phyloP scores from a whole-genome alignment of 2,329 filamentous ascomycete genomes.

The Amesomyces nigricolor region DNA sequence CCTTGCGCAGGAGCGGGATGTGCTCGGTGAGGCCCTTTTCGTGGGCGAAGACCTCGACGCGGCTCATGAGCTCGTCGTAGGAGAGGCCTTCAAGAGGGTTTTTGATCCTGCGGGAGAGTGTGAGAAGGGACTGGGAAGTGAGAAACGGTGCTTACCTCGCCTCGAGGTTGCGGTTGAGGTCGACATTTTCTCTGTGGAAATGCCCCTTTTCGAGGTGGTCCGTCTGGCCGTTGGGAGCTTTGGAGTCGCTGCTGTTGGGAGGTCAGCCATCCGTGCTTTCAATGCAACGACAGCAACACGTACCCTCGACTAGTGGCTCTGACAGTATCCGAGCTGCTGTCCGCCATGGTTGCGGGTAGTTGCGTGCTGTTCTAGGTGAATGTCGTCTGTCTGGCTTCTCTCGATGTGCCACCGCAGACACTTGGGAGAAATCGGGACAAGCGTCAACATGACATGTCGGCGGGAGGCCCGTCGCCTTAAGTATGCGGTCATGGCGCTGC shows the following conservation, averaged over 20 bases:
- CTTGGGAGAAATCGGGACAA: too few species aligned
- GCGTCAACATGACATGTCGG: too few species aligned
- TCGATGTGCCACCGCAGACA: too few species aligned
- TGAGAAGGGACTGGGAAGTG: not conserved
- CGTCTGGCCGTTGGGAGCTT: slow-evolving; percentile 21
- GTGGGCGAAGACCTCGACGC: slow-evolving; percentile 58
- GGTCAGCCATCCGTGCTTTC: slow-evolving; percentile 1
- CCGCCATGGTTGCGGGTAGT: slow-evolving; percentile 14
- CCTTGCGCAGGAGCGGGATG: slow-evolving; percentile 55
- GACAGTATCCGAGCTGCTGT: slow-evolving; percentile 16
- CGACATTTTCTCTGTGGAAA: slow-evolving; percentile 9
- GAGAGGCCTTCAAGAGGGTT: slow-evolving; percentile 54
- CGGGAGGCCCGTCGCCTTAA: too few species aligned
- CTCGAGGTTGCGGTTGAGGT: slow-evolving; percentile 21
- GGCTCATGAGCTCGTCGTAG: slow-evolving; percentile 41
- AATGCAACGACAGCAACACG: not conserved
- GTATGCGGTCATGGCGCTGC: too few species aligned
- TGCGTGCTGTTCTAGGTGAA: not conserved
- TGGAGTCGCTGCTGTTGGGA: slow-evolving; percentile 21
- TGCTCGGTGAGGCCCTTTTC: slow-evolving; percentile 55
- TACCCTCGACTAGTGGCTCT: not conserved
- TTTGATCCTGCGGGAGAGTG: slow-evolving; percentile 35
- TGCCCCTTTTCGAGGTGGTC: slow-evolving; percentile 10
- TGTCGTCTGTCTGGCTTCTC: too few species aligned
- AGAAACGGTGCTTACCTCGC: slow-evolving; percentile 26